phyloP scores from a whole-genome alignment of 306 rosid species.

The Gastrolobium bilobum region DNA sequence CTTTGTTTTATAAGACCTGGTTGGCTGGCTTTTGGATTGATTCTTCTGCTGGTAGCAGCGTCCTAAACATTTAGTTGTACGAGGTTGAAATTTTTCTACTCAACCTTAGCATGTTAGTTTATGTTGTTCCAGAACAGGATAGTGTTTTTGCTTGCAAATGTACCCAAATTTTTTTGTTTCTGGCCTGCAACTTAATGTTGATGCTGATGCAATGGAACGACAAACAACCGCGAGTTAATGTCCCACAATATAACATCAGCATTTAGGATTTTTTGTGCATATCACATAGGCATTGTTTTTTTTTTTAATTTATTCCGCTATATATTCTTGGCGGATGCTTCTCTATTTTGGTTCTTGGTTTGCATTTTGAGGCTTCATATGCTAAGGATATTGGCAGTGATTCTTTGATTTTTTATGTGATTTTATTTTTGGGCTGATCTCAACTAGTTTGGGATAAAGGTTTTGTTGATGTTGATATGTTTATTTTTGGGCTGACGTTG shows the following conservation, averaged over 20 bases:
- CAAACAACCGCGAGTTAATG: background rate
- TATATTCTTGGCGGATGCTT: background rate
- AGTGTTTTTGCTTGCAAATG: background rate
- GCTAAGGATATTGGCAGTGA: background rate
- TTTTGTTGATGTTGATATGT: no score
- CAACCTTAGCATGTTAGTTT: background rate
- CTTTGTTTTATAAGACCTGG: background rate
- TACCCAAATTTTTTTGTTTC: background rate
- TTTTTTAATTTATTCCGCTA: background rate
- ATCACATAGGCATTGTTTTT: background rate
- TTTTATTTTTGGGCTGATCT: background rate
- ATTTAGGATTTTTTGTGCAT: background rate
- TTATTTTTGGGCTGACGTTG: background rate
- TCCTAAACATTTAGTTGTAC: background rate
- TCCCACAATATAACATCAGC: background rate
- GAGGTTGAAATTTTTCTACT: conserved; percentile 33
- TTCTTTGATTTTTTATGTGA: background rate
- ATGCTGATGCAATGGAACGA: background rate
- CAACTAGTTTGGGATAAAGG: no score
- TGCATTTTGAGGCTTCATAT: background rate
- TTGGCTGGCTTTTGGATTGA: conserved; percentile 21
- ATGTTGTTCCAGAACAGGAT: background rate
- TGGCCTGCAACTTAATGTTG: background rate
- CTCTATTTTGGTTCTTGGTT: background rate
- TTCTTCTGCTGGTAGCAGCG: background rate